A percentile compares a stretch with the other conserved stretches of the same genome.
Evolutionary conservation across 2,329 filamentous ascomycete genomes (phyloP).

Genomic region (Aureobasidium uvarum): DNA sequence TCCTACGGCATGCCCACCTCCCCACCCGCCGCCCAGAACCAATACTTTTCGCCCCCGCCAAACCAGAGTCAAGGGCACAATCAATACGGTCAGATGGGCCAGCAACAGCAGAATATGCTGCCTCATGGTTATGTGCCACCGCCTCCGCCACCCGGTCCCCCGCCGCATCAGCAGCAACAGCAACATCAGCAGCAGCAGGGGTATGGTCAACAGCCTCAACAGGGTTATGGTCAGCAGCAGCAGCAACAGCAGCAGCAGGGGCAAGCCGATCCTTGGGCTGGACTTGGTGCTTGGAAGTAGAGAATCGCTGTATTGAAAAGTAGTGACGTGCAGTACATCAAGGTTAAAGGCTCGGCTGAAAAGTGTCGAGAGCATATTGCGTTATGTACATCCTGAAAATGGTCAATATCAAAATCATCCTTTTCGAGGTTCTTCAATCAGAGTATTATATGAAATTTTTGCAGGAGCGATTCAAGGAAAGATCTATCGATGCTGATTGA

Average conservation of each 20-base stretch:
- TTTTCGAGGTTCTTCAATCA: too few relatives aligned
- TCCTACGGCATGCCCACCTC: slow-evolving; percentile 47
- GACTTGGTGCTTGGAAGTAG: slow-evolving; percentile 67
- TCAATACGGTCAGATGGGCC: slow-evolving; percentile 36
- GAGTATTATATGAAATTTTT: too few relatives aligned
- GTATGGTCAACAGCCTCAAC: slow-evolving; percentile 43
- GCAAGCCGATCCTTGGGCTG: slow-evolving; percentile 65
- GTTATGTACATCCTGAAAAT: not conserved
- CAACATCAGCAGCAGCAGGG: slow-evolving; percentile 40
- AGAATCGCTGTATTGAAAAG: not conserved
- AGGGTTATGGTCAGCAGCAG: slow-evolving; percentile 35
- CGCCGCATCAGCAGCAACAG: slow-evolving; percentile 53
- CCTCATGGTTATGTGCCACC: slow-evolving; percentile 66
- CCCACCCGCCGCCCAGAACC: slow-evolving; percentile 54
- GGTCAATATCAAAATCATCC: too few relatives aligned
- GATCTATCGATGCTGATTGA: too few relatives aligned
- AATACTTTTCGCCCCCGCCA: slow-evolving; percentile 52
- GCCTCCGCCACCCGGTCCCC: slow-evolving; percentile 64
- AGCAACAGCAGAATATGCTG: slow-evolving; percentile 38
- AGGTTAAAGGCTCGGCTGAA: not conserved
- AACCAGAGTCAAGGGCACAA: slow-evolving; percentile 36
- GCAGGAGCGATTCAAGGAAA: too few relatives aligned
- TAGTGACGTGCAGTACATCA: not conserved
- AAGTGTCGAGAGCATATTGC: not conserved
- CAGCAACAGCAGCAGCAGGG: slow-evolving; percentile 44